A percentile compares a stretch with the other conserved stretches of the same genome.
Evolutionary conservation across 805 yeast genomes (phyloP).

Genomic region (Yarrowia phangngaensis): DNA sequence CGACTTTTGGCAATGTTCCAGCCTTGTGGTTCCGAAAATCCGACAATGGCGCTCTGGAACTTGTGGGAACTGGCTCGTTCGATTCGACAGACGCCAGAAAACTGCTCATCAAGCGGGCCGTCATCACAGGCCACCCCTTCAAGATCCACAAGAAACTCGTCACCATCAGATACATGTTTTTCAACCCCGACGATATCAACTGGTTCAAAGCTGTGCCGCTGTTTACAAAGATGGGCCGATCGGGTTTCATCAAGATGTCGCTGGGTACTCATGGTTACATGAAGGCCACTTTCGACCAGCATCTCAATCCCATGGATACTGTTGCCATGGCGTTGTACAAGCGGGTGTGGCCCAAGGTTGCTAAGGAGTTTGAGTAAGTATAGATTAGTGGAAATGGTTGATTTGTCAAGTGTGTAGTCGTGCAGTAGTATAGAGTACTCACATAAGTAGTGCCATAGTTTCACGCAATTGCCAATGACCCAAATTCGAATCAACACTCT

Average conservation of each 20-base stretch:
- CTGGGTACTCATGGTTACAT: conserved; percentile 98
- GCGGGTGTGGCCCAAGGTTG: conserved; percentile 79
- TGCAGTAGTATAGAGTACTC: too few relatives aligned
- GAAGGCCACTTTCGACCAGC: conserved; percentile 92
- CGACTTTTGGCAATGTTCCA: conserved; percentile 72
- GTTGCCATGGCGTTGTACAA: conserved; percentile 91
- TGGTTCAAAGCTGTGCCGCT: conserved; percentile 89
- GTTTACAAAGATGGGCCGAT: conserved; percentile 87
- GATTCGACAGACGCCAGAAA: conserved; percentile 80
- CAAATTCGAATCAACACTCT: too few relatives aligned
- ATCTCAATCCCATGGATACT: conserved; percentile 84
- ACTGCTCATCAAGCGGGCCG: conserved; percentile 79
- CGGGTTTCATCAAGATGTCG: conserved; percentile 91
- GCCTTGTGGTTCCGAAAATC: conserved; percentile 66
- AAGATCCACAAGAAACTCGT: conserved; percentile 90
- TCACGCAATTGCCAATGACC: too few relatives aligned
- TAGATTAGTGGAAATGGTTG: too few relatives aligned
- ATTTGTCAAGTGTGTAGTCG: too few relatives aligned
- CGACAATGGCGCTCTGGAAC: conserved; percentile 47
- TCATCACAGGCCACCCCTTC: conserved; percentile 90
- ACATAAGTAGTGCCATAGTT: too few relatives aligned
- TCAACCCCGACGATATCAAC: conserved; percentile 80
- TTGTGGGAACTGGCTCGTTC: conserved; percentile 88
- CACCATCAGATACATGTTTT: conserved; percentile 95
- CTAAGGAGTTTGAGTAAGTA: conserved; percentile 26